Percentiles rank a stretch among this genome's conserved stretches.
Evolutionary conservation across 164 flowering plant genomes (phyloP).

Genomic region (Buxus sempervirens): DNA sequence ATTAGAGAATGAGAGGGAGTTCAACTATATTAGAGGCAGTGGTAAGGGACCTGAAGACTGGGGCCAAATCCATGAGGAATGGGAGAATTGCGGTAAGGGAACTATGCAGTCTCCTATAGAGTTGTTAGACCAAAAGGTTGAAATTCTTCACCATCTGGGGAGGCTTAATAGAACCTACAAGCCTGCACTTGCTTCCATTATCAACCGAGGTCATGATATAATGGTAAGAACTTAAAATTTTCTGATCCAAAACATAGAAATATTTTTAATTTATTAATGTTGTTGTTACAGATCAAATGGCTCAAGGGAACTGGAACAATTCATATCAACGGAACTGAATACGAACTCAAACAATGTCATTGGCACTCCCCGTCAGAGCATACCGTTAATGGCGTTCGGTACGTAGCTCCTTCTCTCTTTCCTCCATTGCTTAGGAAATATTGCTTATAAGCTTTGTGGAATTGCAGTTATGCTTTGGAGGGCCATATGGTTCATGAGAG

Average conservation of each 20-base stretch:
- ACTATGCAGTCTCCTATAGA: slow-evolving; percentile 34
- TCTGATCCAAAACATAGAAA: too few species aligned
- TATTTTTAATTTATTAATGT: too few species aligned
- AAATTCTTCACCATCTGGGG: slow-evolving; percentile 19
- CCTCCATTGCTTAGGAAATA: too few species aligned
- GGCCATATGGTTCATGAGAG: slow-evolving; percentile 23
- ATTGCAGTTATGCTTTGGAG: slow-evolving; percentile 20
- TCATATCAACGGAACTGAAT: slow-evolving; percentile 18
- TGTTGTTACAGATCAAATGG: slow-evolving; percentile 23
- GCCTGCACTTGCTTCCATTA: slow-evolving; percentile 19
- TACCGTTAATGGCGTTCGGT: slow-evolving; percentile 23
- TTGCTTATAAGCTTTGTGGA: background rate
- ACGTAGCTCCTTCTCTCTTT: background rate
- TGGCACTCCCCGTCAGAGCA: slow-evolving; percentile 34
- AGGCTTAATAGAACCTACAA: slow-evolving; percentile 17
- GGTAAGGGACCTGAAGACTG: slow-evolving; percentile 27
- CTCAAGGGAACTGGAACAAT: slow-evolving; percentile 20
- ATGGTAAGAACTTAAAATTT: slow-evolving; percentile 13
- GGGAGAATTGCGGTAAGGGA: slow-evolving; percentile 23
- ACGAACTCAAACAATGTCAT: slow-evolving; percentile 21
- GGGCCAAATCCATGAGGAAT: slow-evolving; percentile 26
- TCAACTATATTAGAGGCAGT: slow-evolving; percentile 19
- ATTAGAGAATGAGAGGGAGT: slow-evolving; percentile 21
- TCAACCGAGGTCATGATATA: slow-evolving; percentile 30
- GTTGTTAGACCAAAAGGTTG: slow-evolving; percentile 16